phyloP scores from a whole-genome alignment of 768 basidiomycete species.

The Collybia mongolica region DNA sequence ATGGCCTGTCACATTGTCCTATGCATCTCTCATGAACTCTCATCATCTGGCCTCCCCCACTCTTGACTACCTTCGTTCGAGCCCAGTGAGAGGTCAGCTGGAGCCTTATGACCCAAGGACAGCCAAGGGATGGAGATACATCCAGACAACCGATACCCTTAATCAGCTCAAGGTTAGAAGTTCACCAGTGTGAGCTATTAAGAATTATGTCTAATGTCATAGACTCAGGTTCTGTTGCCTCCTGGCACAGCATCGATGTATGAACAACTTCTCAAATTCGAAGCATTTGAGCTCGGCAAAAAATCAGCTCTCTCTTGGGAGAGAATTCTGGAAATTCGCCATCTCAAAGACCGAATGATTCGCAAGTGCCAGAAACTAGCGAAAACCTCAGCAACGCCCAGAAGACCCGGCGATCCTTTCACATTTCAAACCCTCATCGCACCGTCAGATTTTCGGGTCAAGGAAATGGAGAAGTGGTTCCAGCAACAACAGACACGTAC shows the following conservation, averaged over 20 bases:
- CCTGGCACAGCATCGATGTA: slow-evolving; percentile 67
- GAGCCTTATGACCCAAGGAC: slow-evolving; percentile 63
- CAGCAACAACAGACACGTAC: slow-evolving; percentile 49
- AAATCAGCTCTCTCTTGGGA: slow-evolving; percentile 60
- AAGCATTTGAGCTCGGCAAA: slow-evolving; percentile 59
- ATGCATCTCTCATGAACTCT: slow-evolving; percentile 14
- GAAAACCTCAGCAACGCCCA: slow-evolving; percentile 39
- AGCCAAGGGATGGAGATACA: slow-evolving; percentile 62
- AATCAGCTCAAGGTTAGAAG: slow-evolving; percentile 66
- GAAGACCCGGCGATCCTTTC: slow-evolving; percentile 33
- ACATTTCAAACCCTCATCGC: slow-evolving; percentile 68
- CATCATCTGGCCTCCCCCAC: slow-evolving; percentile 16
- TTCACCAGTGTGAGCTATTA: neutral
- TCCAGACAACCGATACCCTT: slow-evolving; percentile 75
- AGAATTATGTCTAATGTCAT: slow-evolving; percentile 1
- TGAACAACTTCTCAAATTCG: slow-evolving; percentile 61
- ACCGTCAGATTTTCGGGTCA: slow-evolving; percentile 69
- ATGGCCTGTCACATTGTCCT: slow-evolving; percentile 12
- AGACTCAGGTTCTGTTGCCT: slow-evolving; percentile 60
- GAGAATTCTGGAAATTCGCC: slow-evolving; percentile 70
- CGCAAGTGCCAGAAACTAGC: slow-evolving; percentile 72
- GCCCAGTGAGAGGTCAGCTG: slow-evolving; percentile 73
- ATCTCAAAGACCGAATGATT: slow-evolving; percentile 80
- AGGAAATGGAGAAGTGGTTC: slow-evolving; percentile 82
- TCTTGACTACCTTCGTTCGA: slow-evolving; percentile 58